These are phyloP conservation scores for Plasmodium gaboni DNA, from an alignment of 169 alveolate genomes.

Conservation along the genomic window DNA sequence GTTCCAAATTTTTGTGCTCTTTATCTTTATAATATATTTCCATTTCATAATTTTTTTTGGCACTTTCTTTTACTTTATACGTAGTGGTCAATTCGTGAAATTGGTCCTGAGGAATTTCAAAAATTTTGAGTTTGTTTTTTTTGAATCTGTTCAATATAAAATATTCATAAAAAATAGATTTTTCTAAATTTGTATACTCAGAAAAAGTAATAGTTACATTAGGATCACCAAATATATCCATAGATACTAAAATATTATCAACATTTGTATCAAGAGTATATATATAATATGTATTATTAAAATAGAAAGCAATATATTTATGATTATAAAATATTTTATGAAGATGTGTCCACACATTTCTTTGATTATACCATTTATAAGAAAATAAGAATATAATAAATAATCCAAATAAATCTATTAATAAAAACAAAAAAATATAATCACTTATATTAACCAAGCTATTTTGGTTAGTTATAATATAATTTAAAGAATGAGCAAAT, in stretches of 20 bases:
- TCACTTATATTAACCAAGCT: constrained; percentile 28
- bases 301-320: constrained; percentile 35
- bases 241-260: constrained; percentile 41
- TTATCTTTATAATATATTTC: not conserved
- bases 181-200: constrained; percentile 43
- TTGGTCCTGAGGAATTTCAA: constrained; percentile 25
- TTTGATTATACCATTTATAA: constrained; percentile 50
- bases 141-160: constrained; percentile 10
- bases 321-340: constrained; percentile 57
- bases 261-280: constrained; percentile 35
- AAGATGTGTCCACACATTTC: constrained; percentile 34
- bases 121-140: constrained; percentile 36
- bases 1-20: not conserved
- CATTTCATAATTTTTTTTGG: not conserved
- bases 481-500: constrained; percentile 56
- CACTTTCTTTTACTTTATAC: constrained; percentile 1
- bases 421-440: constrained; percentile 33
- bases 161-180: constrained; percentile 62
- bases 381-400: constrained; percentile 20
- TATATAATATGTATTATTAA: constrained; percentile 39
- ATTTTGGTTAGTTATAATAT: constrained; percentile 20
- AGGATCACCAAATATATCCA: constrained; percentile 26
- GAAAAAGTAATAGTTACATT: constrained; percentile 45
- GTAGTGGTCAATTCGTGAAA: constrained; percentile 19
- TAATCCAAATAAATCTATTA: constrained; percentile 56